A percentile compares a stretch with the other conserved stretches of the same genome.
These are phyloP conservation scores for Lophiostoma macrostomum DNA, from an alignment of 495 filamentous ascomycete species.

Conservation along the genomic window DNA sequence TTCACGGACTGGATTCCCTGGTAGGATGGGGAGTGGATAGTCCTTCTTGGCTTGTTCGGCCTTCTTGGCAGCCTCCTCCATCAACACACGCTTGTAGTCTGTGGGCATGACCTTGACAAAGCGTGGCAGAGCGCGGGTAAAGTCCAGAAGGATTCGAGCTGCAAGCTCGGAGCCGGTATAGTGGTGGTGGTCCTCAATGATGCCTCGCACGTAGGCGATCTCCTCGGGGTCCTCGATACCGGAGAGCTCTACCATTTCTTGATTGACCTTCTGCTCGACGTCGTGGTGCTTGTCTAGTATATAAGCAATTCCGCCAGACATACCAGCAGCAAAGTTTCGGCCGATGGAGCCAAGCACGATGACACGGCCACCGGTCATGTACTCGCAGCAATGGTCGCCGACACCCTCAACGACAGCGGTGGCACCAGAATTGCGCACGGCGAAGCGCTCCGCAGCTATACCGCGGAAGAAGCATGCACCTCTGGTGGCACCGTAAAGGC, in stretches of 20 bases:
- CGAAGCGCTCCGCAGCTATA: constrained; percentile 95
- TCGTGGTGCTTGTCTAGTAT: constrained; percentile 89
- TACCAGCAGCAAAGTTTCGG: constrained; percentile 99
- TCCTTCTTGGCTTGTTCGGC: constrained; percentile 80
- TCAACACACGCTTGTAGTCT: constrained; percentile 94
- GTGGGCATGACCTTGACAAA: constrained; percentile 94
- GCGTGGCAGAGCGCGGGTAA: constrained; percentile 84
- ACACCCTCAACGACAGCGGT: constrained; percentile 96
- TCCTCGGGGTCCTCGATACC: constrained; percentile 84
- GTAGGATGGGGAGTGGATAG: constrained; percentile 76
- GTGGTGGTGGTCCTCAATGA: constrained; percentile 98
- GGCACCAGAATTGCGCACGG: constrained; percentile 95
- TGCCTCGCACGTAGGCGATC: constrained; percentile 87
- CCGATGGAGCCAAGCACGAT: constrained; percentile 87
- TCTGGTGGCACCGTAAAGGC: constrained; percentile 91
- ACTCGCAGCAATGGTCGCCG: constrained; percentile 97
- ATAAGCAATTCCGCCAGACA: constrained; percentile 99
- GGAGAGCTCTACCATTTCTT: constrained; percentile 96
- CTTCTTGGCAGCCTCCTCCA: constrained; percentile 80
- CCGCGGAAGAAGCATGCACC: constrained; percentile 98
- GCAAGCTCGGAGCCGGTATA: constrained; percentile 98
- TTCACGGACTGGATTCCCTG: constrained; percentile 53
- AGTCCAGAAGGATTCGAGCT: constrained; percentile 94
- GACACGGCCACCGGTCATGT: constrained; percentile 98
- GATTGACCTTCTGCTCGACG: constrained; percentile 93